These are phyloP conservation scores for Alternaria infectoria DNA, from an alignment of 2,329 filamentous ascomycete species.

Conservation along the genomic window DNA sequence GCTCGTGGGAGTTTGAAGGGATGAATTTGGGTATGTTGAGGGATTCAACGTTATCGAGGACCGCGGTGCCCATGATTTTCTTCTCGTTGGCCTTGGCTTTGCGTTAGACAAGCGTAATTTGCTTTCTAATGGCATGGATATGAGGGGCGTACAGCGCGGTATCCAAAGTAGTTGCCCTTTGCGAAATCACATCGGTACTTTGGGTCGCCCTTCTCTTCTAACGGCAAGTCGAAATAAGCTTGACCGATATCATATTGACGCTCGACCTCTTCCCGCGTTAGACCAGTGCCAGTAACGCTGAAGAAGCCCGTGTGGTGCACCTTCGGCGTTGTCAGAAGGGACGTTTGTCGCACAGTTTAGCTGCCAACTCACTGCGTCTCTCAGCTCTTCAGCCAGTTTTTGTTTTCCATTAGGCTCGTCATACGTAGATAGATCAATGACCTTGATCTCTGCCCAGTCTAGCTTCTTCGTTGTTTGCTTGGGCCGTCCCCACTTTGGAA, in stretches of 20 bases:
- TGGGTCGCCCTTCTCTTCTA: constrained; percentile 36
- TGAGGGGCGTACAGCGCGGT: constrained; percentile 27
- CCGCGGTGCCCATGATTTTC: constrained; percentile 38
- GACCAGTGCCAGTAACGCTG: constrained; percentile 37
- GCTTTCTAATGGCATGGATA: neutral
- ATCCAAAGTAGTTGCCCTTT: constrained; percentile 41
- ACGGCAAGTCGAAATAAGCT: constrained; percentile 38
- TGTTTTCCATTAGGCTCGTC: constrained; percentile 62
- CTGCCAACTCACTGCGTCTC: constrained; percentile 54
- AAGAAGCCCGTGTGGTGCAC: constrained; percentile 42
- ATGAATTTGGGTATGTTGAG: constrained; percentile 45
- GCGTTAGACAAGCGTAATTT: neutral
- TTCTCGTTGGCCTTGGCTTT: constrained; percentile 33
- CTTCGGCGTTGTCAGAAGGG: constrained; percentile 11
- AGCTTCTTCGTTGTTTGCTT: constrained; percentile 30
- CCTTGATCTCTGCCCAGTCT: constrained; percentile 39
- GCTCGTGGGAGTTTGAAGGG: constrained; percentile 25
- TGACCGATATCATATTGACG: constrained; percentile 43
- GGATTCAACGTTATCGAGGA: constrained; percentile 42
- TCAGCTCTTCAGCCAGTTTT: constrained; percentile 60
- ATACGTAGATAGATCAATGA: constrained; percentile 56
- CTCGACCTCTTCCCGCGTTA: constrained; percentile 38
- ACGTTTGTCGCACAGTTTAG: neutral
- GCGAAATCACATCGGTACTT: constrained; percentile 40
- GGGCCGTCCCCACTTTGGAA: constrained; percentile 38